These are phyloP conservation scores for Candida ficus DNA, from an alignment of 805 yeast genomes.

Conservation along the genomic window DNA sequence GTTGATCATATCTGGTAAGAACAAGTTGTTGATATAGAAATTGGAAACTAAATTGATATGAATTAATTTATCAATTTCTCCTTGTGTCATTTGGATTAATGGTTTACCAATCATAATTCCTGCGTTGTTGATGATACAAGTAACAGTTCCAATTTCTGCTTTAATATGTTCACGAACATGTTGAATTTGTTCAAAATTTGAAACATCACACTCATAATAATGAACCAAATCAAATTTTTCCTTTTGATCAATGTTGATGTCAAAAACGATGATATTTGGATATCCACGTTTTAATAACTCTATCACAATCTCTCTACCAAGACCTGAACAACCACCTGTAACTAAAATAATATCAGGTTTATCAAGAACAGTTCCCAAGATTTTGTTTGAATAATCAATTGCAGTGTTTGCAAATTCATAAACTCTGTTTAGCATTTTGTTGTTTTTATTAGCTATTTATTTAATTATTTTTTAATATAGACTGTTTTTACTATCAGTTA, in stretches of 20 bases:
- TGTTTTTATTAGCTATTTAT: no score
- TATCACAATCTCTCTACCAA: conserved; percentile 61
- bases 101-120: conserved; percentile 62
- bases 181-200: conserved; percentile 42
- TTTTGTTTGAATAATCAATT: conserved; percentile 17
- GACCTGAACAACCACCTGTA: conserved; percentile 82
- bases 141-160: conserved; percentile 49
- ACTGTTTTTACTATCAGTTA: background rate
- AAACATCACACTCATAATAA: conserved; percentile 69
- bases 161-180: conserved; percentile 35
- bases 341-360: conserved; percentile 61
- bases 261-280: conserved; percentile 58
- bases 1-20: conserved; percentile 67
- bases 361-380: conserved; percentile 50
- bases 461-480: no score
- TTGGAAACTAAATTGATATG: conserved; percentile 67
- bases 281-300: conserved; percentile 39
- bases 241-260: conserved; percentile 34
- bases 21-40: conserved; percentile 62
- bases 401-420: conserved; percentile 3
- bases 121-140: conserved; percentile 81
- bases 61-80: conserved; percentile 57
- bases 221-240: conserved; percentile 29
- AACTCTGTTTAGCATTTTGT: conserved; percentile 1
- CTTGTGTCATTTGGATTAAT: conserved; percentile 46